phyloP scores from a whole-genome alignment of 1,284 basidiomycete genomes.

The Chalciporus sp. region DNA sequence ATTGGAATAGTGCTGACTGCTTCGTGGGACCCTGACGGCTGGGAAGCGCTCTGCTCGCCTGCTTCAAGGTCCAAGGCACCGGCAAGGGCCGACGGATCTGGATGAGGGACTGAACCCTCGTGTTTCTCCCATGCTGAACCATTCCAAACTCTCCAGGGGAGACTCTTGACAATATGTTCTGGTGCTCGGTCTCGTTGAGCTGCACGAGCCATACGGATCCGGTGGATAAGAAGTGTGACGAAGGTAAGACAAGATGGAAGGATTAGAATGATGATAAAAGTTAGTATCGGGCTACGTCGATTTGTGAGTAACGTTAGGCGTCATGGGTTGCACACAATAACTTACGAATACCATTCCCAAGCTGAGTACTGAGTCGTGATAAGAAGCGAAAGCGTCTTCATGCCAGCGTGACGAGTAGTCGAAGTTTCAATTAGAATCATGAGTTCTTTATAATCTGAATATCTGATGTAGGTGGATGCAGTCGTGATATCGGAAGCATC shows the following conservation, averaged over 20 bases:
- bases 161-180: constrained; percentile 69
- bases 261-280: constrained; percentile 77
- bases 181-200: constrained; percentile 81
- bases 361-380: constrained; percentile 77
- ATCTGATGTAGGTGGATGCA: constrained; percentile 74
- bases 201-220: constrained; percentile 72
- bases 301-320: constrained; percentile 9
- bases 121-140: constrained; percentile 78
- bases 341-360: constrained; percentile 87
- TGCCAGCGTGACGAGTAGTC: constrained; percentile 74
- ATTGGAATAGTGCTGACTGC: constrained; percentile 39
- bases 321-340: constrained; percentile 22
- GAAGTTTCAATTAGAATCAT: constrained; percentile 62
- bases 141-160: constrained; percentile 83
- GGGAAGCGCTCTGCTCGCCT: constrained; percentile 29
- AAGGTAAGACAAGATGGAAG: constrained; percentile 82
- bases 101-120: constrained; percentile 43
- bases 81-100: constrained; percentile 29
- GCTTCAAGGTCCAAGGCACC: constrained; percentile 43
- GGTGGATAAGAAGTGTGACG: constrained; percentile 79
- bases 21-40: constrained; percentile 49
- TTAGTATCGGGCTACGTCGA: constrained; percentile 68
- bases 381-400: constrained; percentile 72
- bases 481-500: constrained; percentile 75
- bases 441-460: constrained; percentile 66